A percentile compares a stretch with the other conserved stretches of the same genome.
phyloP scores from a whole-genome alignment of 257 asterid species.

The Fraxinus anomala region DNA sequence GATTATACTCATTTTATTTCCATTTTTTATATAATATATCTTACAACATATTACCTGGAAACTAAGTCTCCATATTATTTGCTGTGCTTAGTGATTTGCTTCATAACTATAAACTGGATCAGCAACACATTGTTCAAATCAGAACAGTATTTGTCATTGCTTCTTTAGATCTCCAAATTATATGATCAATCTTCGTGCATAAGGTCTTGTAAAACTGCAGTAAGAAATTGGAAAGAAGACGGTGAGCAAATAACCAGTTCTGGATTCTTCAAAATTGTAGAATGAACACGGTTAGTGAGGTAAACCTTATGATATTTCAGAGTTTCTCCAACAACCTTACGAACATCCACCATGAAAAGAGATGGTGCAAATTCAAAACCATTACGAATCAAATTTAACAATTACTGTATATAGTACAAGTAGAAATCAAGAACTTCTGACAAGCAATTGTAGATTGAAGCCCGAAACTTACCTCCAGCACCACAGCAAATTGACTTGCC shows the following conservation, averaged over 20 bases:
- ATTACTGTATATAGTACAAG: neutral
- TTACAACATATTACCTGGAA: neutral
- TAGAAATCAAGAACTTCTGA: conserved; percentile 13
- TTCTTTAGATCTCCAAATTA: conserved; percentile 77
- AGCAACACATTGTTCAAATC: conserved; percentile 53
- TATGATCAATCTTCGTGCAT: conserved; percentile 47
- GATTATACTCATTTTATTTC: neutral
- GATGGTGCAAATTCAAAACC: conserved; percentile 87
- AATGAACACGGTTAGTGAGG: conserved; percentile 16
- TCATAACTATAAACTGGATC: conserved; percentile 48
- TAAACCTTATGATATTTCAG: conserved; percentile 84
- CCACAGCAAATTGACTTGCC: conserved; percentile 80
- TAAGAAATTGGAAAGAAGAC: conserved; percentile 17
- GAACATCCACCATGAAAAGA: conserved; percentile 92
- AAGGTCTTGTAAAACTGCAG: conserved; percentile 87
- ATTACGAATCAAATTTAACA: conserved; percentile 22
- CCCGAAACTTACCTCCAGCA: conserved; percentile 65
- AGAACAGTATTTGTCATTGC: conserved; percentile 42
- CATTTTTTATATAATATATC: neutral
- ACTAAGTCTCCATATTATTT: neutral
- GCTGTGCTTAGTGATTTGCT: conserved; percentile 36
- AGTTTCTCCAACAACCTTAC: conserved; percentile 90
- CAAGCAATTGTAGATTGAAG: conserved; percentile 7
- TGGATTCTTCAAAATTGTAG: neutral
- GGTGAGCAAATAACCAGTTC: conserved; percentile 2